Evolutionary conservation across 345 rosid genomes (phyloP).

Genomic region (Hypericum androsaemum): DNA sequence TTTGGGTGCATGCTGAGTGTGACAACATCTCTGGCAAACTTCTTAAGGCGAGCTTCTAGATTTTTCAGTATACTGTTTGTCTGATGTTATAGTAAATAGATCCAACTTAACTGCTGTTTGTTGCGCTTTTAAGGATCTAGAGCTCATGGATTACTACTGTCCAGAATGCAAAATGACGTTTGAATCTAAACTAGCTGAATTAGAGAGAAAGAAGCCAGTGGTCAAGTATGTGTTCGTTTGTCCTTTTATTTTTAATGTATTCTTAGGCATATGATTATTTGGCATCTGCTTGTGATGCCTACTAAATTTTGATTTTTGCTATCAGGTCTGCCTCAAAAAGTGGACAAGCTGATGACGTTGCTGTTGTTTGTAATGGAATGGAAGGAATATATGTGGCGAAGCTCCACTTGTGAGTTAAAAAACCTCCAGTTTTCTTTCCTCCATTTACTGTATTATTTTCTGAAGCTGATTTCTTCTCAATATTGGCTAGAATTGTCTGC

Average conservation of each 20-base stretch:
- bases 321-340: constrained; percentile 42
- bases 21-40: constrained; percentile 50
- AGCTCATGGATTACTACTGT: constrained; percentile 56
- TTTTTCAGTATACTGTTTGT: neutral
- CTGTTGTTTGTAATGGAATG: constrained; percentile 88
- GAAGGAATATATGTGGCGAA: constrained; percentile 79
- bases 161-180: constrained; percentile 59
- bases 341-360: constrained; percentile 40
- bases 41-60: constrained; percentile 44
- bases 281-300: neutral
- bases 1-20: constrained; percentile 96
- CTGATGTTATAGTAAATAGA: constrained; percentile 4
- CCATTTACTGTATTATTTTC: neutral
- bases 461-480: constrained; percentile 1
- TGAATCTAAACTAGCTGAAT: constrained; percentile 21
- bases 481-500: constrained; percentile 60
- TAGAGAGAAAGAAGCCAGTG: constrained; percentile 29
- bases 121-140: constrained; percentile 54
- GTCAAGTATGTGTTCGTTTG: constrained; percentile 36
- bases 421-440: neutral
- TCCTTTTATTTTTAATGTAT: neutral
- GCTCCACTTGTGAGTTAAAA: constrained; percentile 56
- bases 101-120: constrained; percentile 6
- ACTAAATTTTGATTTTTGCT: constrained; percentile 5
- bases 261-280: neutral